Evolutionary conservation across 495 filamentous ascomycete genomes (phyloP).

Genomic region (Penicillium canescens): DNA sequence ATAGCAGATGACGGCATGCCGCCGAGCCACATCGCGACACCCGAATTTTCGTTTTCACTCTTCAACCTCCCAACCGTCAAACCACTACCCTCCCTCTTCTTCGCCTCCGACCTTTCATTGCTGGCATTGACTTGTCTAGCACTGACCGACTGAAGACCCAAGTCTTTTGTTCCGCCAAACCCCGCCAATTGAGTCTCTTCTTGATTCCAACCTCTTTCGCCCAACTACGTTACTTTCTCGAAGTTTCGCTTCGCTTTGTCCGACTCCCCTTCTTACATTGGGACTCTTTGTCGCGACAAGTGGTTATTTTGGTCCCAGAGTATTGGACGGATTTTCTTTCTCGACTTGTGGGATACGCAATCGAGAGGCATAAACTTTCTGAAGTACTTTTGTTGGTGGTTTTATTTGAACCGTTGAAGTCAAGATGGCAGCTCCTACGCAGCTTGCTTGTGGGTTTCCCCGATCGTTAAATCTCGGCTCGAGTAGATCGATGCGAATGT

Average conservation of each 20-base stretch:
- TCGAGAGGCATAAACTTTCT: conserved; percentile 3
- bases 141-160: conserved; percentile 27
- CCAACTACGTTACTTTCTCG: not conserved
- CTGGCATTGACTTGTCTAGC: conserved; percentile 60
- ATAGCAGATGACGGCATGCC: conserved; percentile 31
- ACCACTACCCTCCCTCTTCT: conserved; percentile 29
- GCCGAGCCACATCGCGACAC: conserved; percentile 22
- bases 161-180: conserved; percentile 9
- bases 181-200: conserved; percentile 25
- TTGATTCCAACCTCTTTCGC: not conserved
- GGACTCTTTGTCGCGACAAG: not conserved
- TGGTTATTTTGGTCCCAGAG: conserved; percentile 2
- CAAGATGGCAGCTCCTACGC: conserved; percentile 79
- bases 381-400: conserved; percentile 6
- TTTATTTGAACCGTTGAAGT: conserved; percentile 21
- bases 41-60: conserved; percentile 36
- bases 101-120: conserved; percentile 36
- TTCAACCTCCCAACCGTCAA: conserved; percentile 32
- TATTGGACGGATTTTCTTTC: not conserved
- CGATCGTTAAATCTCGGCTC: too few species aligned
- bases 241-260: conserved; percentile 6
- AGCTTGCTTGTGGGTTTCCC: conserved; percentile 74
- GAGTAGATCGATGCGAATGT: not conserved
- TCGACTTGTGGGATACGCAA: not conserved
- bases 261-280: conserved; percentile 3